These are phyloP conservation scores for Stygiomarasmius scandens DNA, from an alignment of 1,284 basidiomycete genomes.

Conservation along the genomic window DNA sequence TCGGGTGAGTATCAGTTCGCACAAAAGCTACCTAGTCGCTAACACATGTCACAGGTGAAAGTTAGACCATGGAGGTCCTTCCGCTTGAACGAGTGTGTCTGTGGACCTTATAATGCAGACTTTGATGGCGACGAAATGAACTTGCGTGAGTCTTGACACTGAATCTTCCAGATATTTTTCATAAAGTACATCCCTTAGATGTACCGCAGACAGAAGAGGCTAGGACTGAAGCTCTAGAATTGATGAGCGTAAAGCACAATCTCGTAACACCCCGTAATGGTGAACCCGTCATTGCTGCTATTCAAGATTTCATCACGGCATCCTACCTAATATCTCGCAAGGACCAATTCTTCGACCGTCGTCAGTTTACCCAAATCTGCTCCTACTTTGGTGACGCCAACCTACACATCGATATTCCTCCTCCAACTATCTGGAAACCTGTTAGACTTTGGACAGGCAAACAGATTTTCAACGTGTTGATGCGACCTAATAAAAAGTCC, in stretches of 20 bases:
- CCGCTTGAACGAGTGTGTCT: slow-evolving; percentile 98
- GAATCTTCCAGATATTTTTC: neutral
- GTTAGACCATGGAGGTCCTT: slow-evolving; percentile 98
- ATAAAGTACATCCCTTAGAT: slow-evolving; percentile 52
- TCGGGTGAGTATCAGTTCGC: slow-evolving; percentile 54
- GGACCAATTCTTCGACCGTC: slow-evolving; percentile 93
- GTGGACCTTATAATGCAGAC: slow-evolving; percentile 99
- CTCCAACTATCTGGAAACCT: slow-evolving; percentile 94
- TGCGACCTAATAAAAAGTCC: slow-evolving; percentile 89
- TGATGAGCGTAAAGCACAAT: slow-evolving; percentile 98
- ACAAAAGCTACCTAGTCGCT: slow-evolving; percentile 4
- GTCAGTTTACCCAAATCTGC: slow-evolving; percentile 96
- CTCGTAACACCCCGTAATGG: slow-evolving; percentile 97
- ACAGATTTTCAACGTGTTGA: slow-evolving; percentile 95
- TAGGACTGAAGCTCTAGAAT: slow-evolving; percentile 93
- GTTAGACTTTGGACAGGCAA: slow-evolving; percentile 97
- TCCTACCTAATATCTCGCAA: slow-evolving; percentile 93
- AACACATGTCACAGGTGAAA: slow-evolving; percentile 59
- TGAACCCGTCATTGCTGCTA: slow-evolving; percentile 98
- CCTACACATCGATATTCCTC: slow-evolving; percentile 93
- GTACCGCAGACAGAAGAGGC: slow-evolving; percentile 99
- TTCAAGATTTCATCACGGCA: slow-evolving; percentile 98
- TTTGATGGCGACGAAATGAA: slow-evolving; percentile 99
- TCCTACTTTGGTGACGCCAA: slow-evolving; percentile 93
- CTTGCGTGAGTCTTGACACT: slow-evolving; percentile 66